phyloP scores from a whole-genome alignment of 192 early-diverging fungal genomes.

The Geranomyces variabilis region DNA sequence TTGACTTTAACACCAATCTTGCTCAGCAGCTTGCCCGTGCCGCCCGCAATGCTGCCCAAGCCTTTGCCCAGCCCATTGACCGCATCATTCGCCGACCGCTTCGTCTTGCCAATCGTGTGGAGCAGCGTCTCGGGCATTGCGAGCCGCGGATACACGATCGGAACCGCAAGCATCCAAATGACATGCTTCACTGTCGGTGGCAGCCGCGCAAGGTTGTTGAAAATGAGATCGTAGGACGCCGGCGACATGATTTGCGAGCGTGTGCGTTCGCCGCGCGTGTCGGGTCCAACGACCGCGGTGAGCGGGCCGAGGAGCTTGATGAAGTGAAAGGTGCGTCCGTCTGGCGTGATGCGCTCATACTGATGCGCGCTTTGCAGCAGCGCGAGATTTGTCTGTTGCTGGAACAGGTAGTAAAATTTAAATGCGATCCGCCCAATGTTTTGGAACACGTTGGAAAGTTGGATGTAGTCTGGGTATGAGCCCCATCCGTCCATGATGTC shows the following conservation, averaged over 20 bases:
- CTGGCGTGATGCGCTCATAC: constrained; percentile 37
- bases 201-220: constrained; percentile 54
- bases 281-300: constrained; percentile 66
- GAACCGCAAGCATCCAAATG: constrained; percentile 71
- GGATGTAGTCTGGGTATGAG: constrained; percentile 77
- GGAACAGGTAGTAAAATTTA: constrained; percentile 83
- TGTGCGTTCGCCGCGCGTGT: constrained; percentile 75
- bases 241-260: constrained; percentile 62
- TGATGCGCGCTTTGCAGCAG: constrained; percentile 50
- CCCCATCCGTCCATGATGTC: constrained; percentile 87
- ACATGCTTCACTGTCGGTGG: constrained; percentile 65
- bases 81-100: constrained; percentile 17
- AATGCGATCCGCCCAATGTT: constrained; percentile 73
- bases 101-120: constrained; percentile 19
- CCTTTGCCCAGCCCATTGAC: constrained; percentile 22
- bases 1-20: constrained; percentile 28
- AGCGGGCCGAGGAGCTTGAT: constrained; percentile 71
- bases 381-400: constrained; percentile 45
- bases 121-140: constrained; percentile 23
- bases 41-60: constrained; percentile 15
- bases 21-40: constrained; percentile 2
- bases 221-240: constrained; percentile 63
- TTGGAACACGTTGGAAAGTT: constrained; percentile 68
- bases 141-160: constrained; percentile 73
- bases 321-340: constrained; percentile 48